Evolutionary conservation across 2,329 filamentous ascomycete species (phyloP), one percentile per base, ranked within the genome.

Genomic region (Aaosphaeria arxii): DNA sequence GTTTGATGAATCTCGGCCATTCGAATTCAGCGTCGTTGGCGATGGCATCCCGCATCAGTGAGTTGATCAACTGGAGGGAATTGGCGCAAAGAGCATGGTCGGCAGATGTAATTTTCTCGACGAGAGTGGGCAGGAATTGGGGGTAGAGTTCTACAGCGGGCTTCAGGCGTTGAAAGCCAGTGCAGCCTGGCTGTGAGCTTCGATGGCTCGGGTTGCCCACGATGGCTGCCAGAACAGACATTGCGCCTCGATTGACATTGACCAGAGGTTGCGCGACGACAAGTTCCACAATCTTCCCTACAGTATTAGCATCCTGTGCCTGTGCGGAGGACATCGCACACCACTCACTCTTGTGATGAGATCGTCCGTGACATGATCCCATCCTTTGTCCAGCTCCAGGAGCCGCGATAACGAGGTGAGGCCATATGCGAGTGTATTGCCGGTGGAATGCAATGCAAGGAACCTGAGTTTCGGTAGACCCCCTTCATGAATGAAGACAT

Each of bases 11-110:
- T 61, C 89, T 94, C 43, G 91, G 89, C 91, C 94, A 97, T 61
- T 97, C 92, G 51, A 89, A 85, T 50, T 86, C 81, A 40, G 78
- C 77, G 45, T 92, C 89, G 61, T 82, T 85, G 30, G 88, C 87
- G 44, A 97, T 85, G 5, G 91, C 88, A 69, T 99, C 94, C 45
- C 94, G 83, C 76, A 97, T 95, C 42, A 99, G 78, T 1, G 92
- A 90, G 68, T 99, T 99, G 70, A 99, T 89, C 48, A 99, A 78
- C 77, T 96, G 94, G 46, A 99, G 79, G 1, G 94, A 89, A 73
- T 96, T 97, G 55, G 91, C 92, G 73, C 94, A 97, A 30, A 99
- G 80, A 4, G 91, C 89, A 73, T 99, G 94, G 69, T 99, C 94
- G 41, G 91, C 92, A 13, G 91, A 95, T 51, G 91, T 90, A 50